Conservation (phyloP, 352 stramenopile species). For the Pseudoperonospora humuli region DNA sequence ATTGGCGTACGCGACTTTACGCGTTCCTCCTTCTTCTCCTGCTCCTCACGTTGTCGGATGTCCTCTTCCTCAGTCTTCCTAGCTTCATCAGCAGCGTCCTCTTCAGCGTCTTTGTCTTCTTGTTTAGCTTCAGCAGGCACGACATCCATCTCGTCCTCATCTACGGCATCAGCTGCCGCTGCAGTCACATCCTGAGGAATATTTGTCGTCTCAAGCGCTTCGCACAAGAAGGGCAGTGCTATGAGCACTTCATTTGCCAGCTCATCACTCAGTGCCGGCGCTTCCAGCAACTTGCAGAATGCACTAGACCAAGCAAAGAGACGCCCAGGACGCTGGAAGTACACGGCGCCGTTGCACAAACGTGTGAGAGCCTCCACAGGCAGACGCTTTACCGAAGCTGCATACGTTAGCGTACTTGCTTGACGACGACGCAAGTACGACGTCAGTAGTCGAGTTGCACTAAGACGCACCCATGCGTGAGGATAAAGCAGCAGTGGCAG, state of each 20-base stretch:
- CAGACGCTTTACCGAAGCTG: constrained; percentile 24
- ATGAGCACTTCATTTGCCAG: constrained; percentile 50
- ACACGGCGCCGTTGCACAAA: constrained; percentile 31
- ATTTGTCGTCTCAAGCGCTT: constrained; percentile 40
- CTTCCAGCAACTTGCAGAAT: constrained; percentile 67
- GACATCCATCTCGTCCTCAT: constrained; percentile 12
- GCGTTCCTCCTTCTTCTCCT: constrained; percentile 38
- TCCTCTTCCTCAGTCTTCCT: constrained; percentile 16
- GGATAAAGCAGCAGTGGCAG: constrained; percentile 64
- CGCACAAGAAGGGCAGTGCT: constrained; percentile 53
- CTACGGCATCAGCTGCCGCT: constrained; percentile 12
- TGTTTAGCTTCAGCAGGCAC: constrained; percentile 5
- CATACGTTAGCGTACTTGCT: constrained; percentile 34
- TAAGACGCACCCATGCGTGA: constrained; percentile 64
- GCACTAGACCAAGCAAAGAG: constrained; percentile 55
- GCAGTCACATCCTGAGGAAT: constrained; percentile 59
- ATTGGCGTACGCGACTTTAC: constrained; percentile 54
- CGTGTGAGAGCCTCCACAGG: constrained; percentile 10
- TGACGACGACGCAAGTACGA: constrained; percentile 59
- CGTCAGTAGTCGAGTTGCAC: constrained; percentile 43
- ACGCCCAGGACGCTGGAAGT: constrained; percentile 42
- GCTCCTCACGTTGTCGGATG: constrained; percentile 22
- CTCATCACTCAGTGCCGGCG: constrained; percentile 37
- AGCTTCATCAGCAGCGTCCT: constrained; percentile 5
- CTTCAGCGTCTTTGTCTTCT: constrained; percentile 2